Evolutionary conservation across 2,329 filamentous ascomycete genomes (phyloP).

Genomic region (Colletotrichum tanaceti): DNA sequence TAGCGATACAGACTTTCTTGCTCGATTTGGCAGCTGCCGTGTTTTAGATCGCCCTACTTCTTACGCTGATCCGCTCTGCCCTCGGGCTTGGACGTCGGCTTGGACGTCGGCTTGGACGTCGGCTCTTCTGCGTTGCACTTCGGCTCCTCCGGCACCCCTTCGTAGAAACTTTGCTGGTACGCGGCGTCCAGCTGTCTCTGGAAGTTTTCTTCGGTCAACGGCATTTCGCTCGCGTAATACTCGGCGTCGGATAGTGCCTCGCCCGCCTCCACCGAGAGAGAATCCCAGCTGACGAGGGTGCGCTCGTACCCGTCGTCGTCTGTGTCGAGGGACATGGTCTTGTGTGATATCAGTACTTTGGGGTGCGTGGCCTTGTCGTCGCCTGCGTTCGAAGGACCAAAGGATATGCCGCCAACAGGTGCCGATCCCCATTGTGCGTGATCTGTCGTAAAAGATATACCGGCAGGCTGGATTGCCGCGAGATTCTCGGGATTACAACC

Average conservation of each 20-base stretch:
- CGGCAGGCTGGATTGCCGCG: background rate
- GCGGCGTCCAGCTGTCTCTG: slow-evolving; percentile 9
- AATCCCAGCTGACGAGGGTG: slow-evolving; percentile 4
- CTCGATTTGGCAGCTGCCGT: too few relatives aligned
- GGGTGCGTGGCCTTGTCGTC: background rate
- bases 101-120: too few relatives aligned
- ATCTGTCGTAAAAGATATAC: slow-evolving; percentile 3
- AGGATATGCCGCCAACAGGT: background rate
- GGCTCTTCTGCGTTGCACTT: background rate
- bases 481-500: background rate
- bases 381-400: background rate
- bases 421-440: slow-evolving; percentile 9
- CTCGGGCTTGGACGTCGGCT: too few relatives aligned
- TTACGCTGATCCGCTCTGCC: too few relatives aligned
- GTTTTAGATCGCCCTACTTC: too few relatives aligned
- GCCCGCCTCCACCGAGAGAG: background rate
- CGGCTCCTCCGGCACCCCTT: background rate
- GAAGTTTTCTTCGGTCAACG: background rate
- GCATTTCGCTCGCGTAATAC: slow-evolving; percentile 10
- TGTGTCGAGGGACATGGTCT: background rate
- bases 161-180: background rate
- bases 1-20: too few relatives aligned
- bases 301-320: slow-evolving; percentile 5
- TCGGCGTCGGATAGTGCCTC: background rate
- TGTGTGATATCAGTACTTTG: background rate